Conservation (phyloP, 257 asterid genomes). For the Ajuga chamaepitys region DNA sequence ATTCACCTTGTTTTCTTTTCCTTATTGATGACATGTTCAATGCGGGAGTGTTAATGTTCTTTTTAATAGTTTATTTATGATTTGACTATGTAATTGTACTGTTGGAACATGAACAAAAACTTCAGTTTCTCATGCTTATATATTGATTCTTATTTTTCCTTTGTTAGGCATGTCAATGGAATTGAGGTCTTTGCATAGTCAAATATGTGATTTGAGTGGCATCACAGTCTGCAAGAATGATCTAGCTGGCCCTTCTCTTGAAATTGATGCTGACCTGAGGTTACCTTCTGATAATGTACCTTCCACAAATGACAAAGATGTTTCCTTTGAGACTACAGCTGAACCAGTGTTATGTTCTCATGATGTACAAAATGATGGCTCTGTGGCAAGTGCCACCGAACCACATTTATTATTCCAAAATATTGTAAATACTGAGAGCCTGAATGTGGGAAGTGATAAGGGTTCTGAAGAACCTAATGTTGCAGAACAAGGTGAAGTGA, state of each 20-base stretch:
- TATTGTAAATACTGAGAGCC: slow-evolving; percentile 24
- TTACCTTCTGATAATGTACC: slow-evolving; percentile 21
- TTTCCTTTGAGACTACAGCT: slow-evolving; percentile 15
- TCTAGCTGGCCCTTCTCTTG: slow-evolving; percentile 21
- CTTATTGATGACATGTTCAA: background rate
- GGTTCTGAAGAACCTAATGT: slow-evolving; percentile 16
- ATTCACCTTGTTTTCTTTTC: background rate
- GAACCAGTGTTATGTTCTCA: slow-evolving; percentile 23
- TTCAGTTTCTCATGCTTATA: slow-evolving; percentile 7
- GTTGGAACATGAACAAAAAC: background rate
- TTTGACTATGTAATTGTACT: background rate
- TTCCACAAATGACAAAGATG: slow-evolving; percentile 15
- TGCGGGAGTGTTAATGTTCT: background rate
- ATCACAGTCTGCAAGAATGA: slow-evolving; percentile 42
- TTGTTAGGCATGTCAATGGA: slow-evolving; percentile 51
- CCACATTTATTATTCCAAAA: slow-evolving; percentile 25
- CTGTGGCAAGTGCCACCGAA: slow-evolving; percentile 25
- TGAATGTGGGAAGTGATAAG: slow-evolving; percentile 10
- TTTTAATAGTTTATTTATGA: background rate
- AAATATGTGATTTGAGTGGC: slow-evolving; percentile 45
- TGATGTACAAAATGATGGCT: slow-evolving; percentile 20
- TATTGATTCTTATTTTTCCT: slow-evolving; percentile 15
- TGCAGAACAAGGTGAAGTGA: slow-evolving; percentile 18
- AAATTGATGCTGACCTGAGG: slow-evolving; percentile 21
- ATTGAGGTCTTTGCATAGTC: slow-evolving; percentile 55